Evolutionary conservation across 2,329 filamentous ascomycete species (phyloP), one percentile per base, ranked within the genome.

Genomic region (Beauveria scarabaeidicola): DNA sequence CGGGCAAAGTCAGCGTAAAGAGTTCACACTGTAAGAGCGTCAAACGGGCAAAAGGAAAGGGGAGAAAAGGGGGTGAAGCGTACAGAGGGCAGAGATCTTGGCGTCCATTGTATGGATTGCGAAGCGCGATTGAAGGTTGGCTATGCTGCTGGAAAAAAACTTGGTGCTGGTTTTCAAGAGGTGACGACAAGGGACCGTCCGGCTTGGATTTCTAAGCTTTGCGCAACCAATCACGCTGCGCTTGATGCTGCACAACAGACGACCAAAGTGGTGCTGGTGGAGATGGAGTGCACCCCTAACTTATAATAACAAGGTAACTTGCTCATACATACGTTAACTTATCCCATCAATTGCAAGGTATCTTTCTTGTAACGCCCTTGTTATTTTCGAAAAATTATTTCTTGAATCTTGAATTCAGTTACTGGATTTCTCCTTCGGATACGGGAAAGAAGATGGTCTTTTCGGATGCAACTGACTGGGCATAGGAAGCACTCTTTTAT

Each of bases 51-150:
- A 36, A 11, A n/a, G 15, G 27, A 10, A n/a, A 6, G 29, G 13
- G 4, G n/a, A n/a, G n/a, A n/a, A 32, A 5, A 3, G 19, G 1
- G 15, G 19, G 2, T 10, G 2, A 38, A 10, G 17, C 59, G 9
- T 56, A 55, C 52, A 29, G n/a, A 52, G 19, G 21, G 52, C 7
- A 23, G 52, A 29, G 1, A 29, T 15, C 60, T 69, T 69, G 63
- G 68, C 69, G 57, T 73, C 71, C 70, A 73, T 73, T 60, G 55
- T 70, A 65, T 47, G 19, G 48, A 61, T 51, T 55, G 41, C 41
- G 40, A 6, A 5, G 19, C 8, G 56, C 19, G 25, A 52, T 36
- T 11, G 11, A 11, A 17, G 9, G n/a, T 46, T 15, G 23, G 40
- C 38, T 13, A 19, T 46, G 38, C 5, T 51, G 23, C 15, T 13